Evolutionary conservation across 73 alveolate species (phyloP).

Genomic region (Tetrahymena elliotti): DNA sequence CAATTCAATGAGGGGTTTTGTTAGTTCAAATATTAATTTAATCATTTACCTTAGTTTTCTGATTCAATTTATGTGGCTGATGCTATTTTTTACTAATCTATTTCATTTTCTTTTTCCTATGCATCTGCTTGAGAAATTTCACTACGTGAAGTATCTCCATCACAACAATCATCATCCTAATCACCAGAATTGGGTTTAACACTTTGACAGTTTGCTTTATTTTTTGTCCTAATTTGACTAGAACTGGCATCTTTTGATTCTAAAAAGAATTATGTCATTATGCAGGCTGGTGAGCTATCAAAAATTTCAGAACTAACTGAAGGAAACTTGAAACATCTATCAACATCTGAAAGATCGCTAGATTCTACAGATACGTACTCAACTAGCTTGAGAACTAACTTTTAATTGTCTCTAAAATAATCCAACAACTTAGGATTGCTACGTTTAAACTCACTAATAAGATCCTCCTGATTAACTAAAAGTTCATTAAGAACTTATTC

Average conservation of each 20-base stretch:
- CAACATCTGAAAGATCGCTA: neutral
- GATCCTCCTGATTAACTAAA: neutral
- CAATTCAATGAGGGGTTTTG: neutral
- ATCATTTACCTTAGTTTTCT: neutral
- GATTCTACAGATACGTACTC: neutral
- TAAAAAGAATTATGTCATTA: neutral
- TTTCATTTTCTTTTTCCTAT: neutral
- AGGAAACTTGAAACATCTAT: neutral
- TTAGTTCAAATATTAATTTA: neutral
- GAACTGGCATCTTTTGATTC: neutral
- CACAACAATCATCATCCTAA: neutral
- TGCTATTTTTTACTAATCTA: neutral
- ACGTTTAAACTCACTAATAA: neutral
- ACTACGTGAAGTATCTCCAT: neutral
- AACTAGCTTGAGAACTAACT: neutral
- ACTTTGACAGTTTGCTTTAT: neutral
- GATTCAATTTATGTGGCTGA: neutral
- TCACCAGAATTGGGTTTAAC: neutral
- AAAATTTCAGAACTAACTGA: neutral
- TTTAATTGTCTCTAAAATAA: neutral
- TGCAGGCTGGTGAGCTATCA: neutral
- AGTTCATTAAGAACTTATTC: neutral
- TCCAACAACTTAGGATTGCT: neutral
- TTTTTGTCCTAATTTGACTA: neutral
- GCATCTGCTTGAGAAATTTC: neutral